Evolutionary conservation across 495 filamentous ascomycete species (phyloP).

Genomic region (Cenococcum geophilum): DNA sequence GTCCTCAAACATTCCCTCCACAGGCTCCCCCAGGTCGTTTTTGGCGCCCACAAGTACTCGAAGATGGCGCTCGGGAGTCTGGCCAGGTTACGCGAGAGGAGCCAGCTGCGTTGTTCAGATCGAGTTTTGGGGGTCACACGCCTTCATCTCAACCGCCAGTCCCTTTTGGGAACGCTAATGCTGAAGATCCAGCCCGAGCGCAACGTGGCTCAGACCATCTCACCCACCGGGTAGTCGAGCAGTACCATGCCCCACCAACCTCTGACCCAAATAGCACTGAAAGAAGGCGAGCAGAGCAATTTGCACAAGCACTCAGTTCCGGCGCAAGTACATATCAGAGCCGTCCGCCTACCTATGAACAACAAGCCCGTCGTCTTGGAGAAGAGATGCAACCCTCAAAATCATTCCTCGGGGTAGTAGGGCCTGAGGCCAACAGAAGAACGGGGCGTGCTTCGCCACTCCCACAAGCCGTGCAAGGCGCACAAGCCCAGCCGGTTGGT

Average conservation of each 20-base stretch:
- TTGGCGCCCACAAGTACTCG: background rate
- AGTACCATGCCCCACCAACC: conserved; percentile 27
- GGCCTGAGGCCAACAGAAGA: conserved; percentile 57
- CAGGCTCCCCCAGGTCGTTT: background rate
- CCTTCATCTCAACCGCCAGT: conserved; percentile 12
- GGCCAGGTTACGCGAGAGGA: conserved; percentile 14
- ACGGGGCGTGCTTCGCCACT: conserved; percentile 64
- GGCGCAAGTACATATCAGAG: conserved; percentile 16
- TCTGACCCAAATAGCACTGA: conserved; percentile 27
- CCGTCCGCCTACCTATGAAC: conserved; percentile 24
- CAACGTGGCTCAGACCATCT: conserved; percentile 22
- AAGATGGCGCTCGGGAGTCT: background rate
- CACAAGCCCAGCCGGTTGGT: conserved; percentile 68
- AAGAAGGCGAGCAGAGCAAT: conserved; percentile 22
- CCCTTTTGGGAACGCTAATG: conserved; percentile 5
- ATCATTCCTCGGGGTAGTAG: conserved; percentile 46
- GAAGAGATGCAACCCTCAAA: conserved; percentile 31
- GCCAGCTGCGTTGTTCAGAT: conserved; percentile 15
- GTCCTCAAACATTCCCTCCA: background rate
- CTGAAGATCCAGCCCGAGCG: conserved; percentile 25
- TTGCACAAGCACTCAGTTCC: conserved; percentile 25
- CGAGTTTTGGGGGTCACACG: conserved; percentile 16
- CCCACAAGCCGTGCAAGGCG: conserved; percentile 88
- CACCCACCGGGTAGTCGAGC: conserved; percentile 17
- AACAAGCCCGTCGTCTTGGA: conserved; percentile 22